Conservation (phyloP, 805 yeast genomes). For the Lipomyces anomalus region DNA sequence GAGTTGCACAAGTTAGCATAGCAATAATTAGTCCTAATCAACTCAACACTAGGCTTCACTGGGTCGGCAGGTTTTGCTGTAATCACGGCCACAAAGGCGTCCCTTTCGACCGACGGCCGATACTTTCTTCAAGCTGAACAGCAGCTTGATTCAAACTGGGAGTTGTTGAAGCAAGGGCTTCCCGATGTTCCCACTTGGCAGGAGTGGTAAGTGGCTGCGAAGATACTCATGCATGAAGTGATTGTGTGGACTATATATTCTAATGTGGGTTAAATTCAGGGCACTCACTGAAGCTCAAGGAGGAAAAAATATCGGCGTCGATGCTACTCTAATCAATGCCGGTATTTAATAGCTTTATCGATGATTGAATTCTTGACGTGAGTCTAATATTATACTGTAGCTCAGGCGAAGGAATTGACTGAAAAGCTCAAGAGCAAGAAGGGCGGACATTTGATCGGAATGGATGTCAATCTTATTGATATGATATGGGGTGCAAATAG, state of each 20-base stretch:
- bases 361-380: background rate
- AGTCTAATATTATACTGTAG: conserved; percentile 39
- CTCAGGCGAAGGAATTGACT: conserved; percentile 28
- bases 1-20: background rate
- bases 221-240: conserved; percentile 15
- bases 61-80: conserved; percentile 93
- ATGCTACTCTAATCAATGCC: conserved; percentile 62
- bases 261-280: conserved; percentile 2
- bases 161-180: conserved; percentile 69
- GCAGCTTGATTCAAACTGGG: conserved; percentile 78
- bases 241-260: conserved; percentile 4
- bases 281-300: conserved; percentile 51
- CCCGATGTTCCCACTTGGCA: conserved; percentile 74
- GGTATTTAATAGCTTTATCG: conserved; percentile 5
- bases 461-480: conserved; percentile 66
- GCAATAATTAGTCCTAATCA: background rate
- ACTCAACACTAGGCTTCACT: conserved; percentile 46
- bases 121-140: conserved; percentile 86
- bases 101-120: conserved; percentile 88
- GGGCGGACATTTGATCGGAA: conserved; percentile 40
- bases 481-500: conserved; percentile 60
- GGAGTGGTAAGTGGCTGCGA: conserved; percentile 44
- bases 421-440: conserved; percentile 27
- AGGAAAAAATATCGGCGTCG: conserved; percentile 65
- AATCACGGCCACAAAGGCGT: conserved; percentile 65